A percentile compares a stretch with the other conserved stretches of the same genome.
These are phyloP conservation scores for Meripilus lineatus DNA, from an alignment of 1,284 basidiomycete genomes.

Conservation along the genomic window DNA sequence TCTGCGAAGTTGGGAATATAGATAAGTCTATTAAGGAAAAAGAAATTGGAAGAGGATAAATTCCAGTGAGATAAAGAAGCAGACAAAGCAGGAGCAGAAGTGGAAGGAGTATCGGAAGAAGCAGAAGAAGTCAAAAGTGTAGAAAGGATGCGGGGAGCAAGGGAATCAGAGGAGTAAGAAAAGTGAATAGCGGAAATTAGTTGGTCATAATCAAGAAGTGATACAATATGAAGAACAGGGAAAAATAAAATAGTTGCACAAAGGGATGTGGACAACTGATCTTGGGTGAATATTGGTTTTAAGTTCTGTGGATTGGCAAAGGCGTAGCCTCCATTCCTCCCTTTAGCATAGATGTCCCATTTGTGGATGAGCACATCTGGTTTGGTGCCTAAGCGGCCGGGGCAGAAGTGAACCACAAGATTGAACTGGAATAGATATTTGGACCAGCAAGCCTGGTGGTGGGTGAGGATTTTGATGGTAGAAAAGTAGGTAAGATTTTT, in stretches of 20 bases:
- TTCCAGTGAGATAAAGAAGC: slow-evolving; percentile 5
- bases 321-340: slow-evolving; percentile 19
- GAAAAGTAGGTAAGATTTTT: slow-evolving; percentile 22
- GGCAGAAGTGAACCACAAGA: slow-evolving; percentile 10
- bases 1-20: slow-evolving; percentile 10
- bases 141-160: background rate
- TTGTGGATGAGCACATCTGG: slow-evolving; percentile 9
- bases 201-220: slow-evolving; percentile 7
- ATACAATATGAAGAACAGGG: slow-evolving; percentile 11
- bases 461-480: slow-evolving; percentile 12
- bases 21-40: slow-evolving; percentile 7
- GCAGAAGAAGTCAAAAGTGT: background rate
- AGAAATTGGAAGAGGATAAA: background rate
- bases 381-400: slow-evolving; percentile 10
- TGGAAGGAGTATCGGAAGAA: slow-evolving; percentile 1
- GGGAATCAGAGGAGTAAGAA: slow-evolving; percentile 2
- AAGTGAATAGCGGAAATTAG: slow-evolving; percentile 10
- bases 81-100: background rate
- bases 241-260: slow-evolving; percentile 12
- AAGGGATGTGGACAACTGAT: slow-evolving; percentile 16
- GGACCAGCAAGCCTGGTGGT: slow-evolving; percentile 13
- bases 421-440: slow-evolving; percentile 15
- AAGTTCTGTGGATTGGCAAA: slow-evolving; percentile 24
- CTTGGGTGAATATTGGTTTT: slow-evolving; percentile 20
- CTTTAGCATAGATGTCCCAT: slow-evolving; percentile 13